Conservation (phyloP, 768 basidiomycete species). For the Macrolepiota dolichaula region DNA sequence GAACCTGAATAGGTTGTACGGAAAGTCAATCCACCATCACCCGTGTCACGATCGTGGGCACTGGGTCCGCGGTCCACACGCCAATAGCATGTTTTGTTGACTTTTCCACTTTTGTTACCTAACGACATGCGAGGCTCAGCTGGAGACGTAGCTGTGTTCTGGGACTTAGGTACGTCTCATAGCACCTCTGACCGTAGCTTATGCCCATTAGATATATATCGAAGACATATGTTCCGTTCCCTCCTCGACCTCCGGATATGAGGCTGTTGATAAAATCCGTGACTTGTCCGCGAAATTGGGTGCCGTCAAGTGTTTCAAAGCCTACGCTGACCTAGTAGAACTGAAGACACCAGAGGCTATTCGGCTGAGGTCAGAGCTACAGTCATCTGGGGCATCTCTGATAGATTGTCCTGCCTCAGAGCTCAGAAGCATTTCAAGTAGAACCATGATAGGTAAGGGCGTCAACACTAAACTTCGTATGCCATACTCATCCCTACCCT, state of each 20-base stretch:
- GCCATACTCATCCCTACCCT: not conserved
- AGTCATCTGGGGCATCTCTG: conserved; percentile 13
- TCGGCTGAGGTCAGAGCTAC: conserved; percentile 12
- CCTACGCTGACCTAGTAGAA: conserved; percentile 8
- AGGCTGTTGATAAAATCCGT: conserved; percentile 6
- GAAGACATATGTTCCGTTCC: conserved; percentile 3
- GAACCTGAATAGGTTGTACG: not conserved
- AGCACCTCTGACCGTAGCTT: not conserved
- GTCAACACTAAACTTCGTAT: not conserved
- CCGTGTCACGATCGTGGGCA: not conserved
- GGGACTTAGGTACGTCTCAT: conserved; percentile 6
- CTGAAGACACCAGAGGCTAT: not conserved
- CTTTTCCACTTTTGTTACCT: not conserved
- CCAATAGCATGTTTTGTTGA: not conserved
- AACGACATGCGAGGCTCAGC: not conserved
- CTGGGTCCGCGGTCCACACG: not conserved
- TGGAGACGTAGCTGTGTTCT: conserved; percentile 5
- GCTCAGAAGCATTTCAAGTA: conserved; percentile 7
- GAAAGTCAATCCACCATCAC: not conserved
- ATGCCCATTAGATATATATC: not conserved
- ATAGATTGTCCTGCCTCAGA: conserved; percentile 9
- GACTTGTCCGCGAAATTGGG: conserved; percentile 1
- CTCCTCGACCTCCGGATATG: not conserved
- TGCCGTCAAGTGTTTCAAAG: conserved; percentile 8
- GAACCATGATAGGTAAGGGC: conserved; percentile 9